phyloP scores from a whole-genome alignment of 2,329 filamentous ascomycete species.

The Acephala macrosclerotiorum region DNA sequence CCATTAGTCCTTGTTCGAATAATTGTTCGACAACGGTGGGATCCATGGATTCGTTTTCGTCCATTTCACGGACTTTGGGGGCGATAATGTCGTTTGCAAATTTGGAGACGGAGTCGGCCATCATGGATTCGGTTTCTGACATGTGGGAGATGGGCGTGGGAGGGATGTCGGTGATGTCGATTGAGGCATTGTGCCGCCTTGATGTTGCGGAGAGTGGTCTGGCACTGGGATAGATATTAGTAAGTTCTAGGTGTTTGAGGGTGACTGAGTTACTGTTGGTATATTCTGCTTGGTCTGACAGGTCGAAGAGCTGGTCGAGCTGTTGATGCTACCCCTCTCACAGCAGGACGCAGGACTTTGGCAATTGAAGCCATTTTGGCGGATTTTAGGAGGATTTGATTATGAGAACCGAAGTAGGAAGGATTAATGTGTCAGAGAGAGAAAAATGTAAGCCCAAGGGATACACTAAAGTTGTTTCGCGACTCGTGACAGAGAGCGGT shows the following conservation, averaged over 20 bases:
- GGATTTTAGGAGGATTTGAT: slow-evolving; percentile 2
- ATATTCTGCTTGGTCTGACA: slow-evolving; percentile 46
- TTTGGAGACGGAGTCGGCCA: slow-evolving; percentile 89
- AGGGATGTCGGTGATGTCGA: slow-evolving; percentile 77
- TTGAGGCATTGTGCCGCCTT: slow-evolving; percentile 57
- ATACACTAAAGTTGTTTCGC: slow-evolving; percentile 21
- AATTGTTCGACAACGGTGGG: slow-evolving; percentile 85
- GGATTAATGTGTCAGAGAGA: neutral
- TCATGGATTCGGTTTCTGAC: slow-evolving; percentile 87
- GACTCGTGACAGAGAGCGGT: slow-evolving; percentile 24
- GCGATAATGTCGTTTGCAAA: slow-evolving; percentile 90
- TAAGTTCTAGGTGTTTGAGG: slow-evolving; percentile 10
- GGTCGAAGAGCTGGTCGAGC: slow-evolving; percentile 49
- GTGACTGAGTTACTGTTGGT: slow-evolving; percentile 48
- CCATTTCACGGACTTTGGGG: slow-evolving; percentile 95
- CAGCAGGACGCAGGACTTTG: slow-evolving; percentile 53
- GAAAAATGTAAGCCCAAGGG: slow-evolving; percentile 1
- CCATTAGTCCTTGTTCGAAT: slow-evolving; percentile 98
- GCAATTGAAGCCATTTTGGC: slow-evolving; percentile 54
- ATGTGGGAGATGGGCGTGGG: slow-evolving; percentile 94
- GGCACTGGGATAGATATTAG: slow-evolving; percentile 41
- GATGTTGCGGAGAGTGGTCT: slow-evolving; percentile 68
- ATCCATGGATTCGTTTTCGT: slow-evolving; percentile 96
- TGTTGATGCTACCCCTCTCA: slow-evolving; percentile 47
- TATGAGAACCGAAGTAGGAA: neutral